Conservation (phyloP, 1,284 basidiomycete genomes). For the Pseudozyma thailandica region DNA sequence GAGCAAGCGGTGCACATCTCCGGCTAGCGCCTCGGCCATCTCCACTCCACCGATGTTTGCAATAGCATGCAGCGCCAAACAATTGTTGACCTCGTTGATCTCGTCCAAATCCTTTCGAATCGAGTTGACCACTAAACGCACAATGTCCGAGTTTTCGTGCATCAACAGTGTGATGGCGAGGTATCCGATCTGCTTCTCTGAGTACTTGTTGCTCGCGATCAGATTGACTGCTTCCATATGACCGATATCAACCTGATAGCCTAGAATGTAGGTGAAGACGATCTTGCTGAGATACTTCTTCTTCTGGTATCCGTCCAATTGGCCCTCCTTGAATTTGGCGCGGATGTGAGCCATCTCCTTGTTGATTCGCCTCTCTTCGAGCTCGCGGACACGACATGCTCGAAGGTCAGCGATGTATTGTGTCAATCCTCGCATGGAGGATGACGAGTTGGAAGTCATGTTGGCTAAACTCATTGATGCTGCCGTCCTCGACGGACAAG, state of each 20-base stretch:
- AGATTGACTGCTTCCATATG: constrained; percentile 99
- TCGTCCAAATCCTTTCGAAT: constrained; percentile 97
- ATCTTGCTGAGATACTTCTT: constrained; percentile 94
- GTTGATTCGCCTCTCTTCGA: constrained; percentile 95
- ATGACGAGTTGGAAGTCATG: constrained; percentile 50
- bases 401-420: constrained; percentile 99
- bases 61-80: constrained; percentile 95
- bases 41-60: constrained; percentile 97
- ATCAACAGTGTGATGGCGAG: constrained; percentile 95
- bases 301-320: constrained; percentile 97
- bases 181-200: constrained; percentile 99
- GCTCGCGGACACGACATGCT: constrained; percentile 73
- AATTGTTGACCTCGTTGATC: constrained; percentile 93
- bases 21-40: constrained; percentile 94
- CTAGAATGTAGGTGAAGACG: constrained; percentile 97
- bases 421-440: constrained; percentile 59
- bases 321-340: constrained; percentile 98
- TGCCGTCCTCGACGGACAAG: background rate
- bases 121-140: constrained; percentile 94
- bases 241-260: constrained; percentile 97
- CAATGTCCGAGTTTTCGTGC: constrained; percentile 98
- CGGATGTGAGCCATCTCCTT: constrained; percentile 99
- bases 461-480: background rate
- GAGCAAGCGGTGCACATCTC: constrained; percentile 91
- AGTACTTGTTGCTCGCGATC: constrained; percentile 93